Evolutionary conservation across 306 rosid species (phyloP), one percentile per base, ranked within the genome.

Genomic region (Cicer chorassanicum): DNA sequence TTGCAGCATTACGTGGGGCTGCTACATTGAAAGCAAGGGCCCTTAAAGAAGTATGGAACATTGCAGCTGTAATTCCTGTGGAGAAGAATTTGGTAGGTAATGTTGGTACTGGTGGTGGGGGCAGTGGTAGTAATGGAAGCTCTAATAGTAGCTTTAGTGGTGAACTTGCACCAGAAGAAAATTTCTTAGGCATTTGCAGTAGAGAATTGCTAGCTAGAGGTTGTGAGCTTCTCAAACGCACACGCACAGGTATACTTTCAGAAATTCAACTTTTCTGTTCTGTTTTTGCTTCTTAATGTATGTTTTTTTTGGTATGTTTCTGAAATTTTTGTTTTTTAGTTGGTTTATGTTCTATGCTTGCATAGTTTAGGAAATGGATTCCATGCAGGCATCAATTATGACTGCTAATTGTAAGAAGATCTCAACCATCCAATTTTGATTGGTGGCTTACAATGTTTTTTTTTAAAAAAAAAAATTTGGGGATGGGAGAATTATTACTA

Each of bases 1-100:
- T 73, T 70, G 65, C 80, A 94, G 98, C 99, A 10, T 69, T 95
- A 74, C 92, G 96, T 49, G 99, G 99, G 45, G 99, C 98, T 0
- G 98, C 99, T 2, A 92, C 99, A 11, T 77, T 95, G 83, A 95
- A 92, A 87, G 96, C 99, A 13, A 89, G 99, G 91, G 96, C 93
- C 4, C 86, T 89, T 65, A 95, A 90, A 89, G 99, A 95, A 74
- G 96, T 95, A 16, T 95, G 93, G 98, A 95, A 88, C 68, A 86
- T 91, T 29, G 99, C 99, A 4, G 90, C 98, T 0, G 96, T 89
- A 7, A 94, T 92, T 72, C 96, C 99, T 0, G 87, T 86, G n/a
- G 99, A 95, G 71, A 95, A 82, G 76, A 97, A 91, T 51, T 40
- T 82, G 21, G 86, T 78, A 65, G 86, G 60, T 6, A 55, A 54